Conservation (phyloP, 225 moss, liverwort and hornwort genomes). For the Straminergon stramineum region DNA sequence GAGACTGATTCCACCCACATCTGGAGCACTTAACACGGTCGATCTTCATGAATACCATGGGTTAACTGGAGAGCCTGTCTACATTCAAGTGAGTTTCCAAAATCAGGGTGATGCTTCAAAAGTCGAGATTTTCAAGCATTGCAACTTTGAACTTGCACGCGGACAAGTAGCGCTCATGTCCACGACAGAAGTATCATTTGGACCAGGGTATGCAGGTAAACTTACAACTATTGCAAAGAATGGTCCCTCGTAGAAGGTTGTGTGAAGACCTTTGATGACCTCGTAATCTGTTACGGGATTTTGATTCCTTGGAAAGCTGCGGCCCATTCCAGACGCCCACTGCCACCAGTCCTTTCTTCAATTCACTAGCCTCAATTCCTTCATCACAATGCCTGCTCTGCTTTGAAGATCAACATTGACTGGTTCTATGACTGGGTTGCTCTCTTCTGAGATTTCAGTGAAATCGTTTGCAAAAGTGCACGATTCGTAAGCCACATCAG, state of each 20-base stretch:
- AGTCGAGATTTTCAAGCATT: not conserved
- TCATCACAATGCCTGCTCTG: slow-evolving; percentile 63
- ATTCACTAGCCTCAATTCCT: slow-evolving; percentile 51
- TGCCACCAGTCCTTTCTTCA: slow-evolving; percentile 69
- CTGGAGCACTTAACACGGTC: not conserved
- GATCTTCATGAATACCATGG: not conserved
- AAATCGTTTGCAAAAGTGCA: slow-evolving; percentile 42
- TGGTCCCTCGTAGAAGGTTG: slow-evolving; percentile 75
- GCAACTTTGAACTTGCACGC: not conserved
- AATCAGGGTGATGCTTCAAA: not conserved
- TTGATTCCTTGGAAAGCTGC: slow-evolving; percentile 29
- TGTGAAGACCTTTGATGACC: slow-evolving; percentile 67
- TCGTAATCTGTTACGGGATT: slow-evolving; percentile 36
- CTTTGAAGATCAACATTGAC: slow-evolving; percentile 40
- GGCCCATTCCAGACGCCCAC: slow-evolving; percentile 40
- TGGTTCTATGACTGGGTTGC: slow-evolving; percentile 68
- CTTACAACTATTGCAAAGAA: slow-evolving; percentile 88
- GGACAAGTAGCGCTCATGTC: not conserved
- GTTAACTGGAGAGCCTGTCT: not conserved
- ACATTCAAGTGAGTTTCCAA: not conserved
- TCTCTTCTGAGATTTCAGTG: slow-evolving; percentile 31
- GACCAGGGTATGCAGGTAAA: slow-evolving; percentile 1
- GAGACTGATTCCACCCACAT: not conserved
- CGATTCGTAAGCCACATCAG: too few relatives aligned
- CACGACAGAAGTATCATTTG: not conserved